Evolutionary conservation across 176 grass and related monocot genomes (phyloP).

Genomic region (Phragmites australis): DNA sequence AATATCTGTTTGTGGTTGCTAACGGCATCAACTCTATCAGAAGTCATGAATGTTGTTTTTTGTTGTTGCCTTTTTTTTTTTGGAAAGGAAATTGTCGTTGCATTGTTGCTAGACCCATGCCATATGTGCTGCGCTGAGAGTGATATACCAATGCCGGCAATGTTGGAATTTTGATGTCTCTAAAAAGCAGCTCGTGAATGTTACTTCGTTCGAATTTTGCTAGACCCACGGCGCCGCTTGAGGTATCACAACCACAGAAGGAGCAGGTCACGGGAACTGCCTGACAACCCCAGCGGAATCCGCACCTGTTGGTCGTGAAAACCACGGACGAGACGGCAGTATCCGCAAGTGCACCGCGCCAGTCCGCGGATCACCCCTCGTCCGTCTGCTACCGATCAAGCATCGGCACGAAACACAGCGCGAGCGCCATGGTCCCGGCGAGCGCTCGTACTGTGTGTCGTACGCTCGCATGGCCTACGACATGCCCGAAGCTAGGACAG

Average conservation of each 20-base stretch:
- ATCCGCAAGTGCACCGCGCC: conserved; percentile 18
- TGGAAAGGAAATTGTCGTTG: too few species aligned
- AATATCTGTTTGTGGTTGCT: background rate
- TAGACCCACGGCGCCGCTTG: too few species aligned
- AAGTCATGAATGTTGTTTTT: background rate
- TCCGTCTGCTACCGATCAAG: background rate
- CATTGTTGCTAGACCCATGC: too few species aligned
- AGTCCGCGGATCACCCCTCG: background rate
- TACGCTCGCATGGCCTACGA: background rate
- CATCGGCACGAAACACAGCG: background rate
- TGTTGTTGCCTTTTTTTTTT: background rate
- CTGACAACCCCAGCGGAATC: background rate
- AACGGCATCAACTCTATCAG: background rate
- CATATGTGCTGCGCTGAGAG: too few species aligned
- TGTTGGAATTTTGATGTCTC: too few species aligned
- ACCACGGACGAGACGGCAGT: conserved; percentile 18
- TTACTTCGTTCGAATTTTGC: too few species aligned
- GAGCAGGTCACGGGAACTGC: background rate
- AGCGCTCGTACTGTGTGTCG: background rate
- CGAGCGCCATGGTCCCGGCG: background rate
- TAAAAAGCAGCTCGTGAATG: too few species aligned
- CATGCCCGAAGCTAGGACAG: background rate
- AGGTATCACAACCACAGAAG: too few species aligned
- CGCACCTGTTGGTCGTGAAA: background rate
- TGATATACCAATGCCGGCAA: too few species aligned